Evolutionary conservation across 192 early-diverging fungal species (phyloP), one percentile per base, ranked within the genome.

Genomic region (Haplosporangium gracile): DNA sequence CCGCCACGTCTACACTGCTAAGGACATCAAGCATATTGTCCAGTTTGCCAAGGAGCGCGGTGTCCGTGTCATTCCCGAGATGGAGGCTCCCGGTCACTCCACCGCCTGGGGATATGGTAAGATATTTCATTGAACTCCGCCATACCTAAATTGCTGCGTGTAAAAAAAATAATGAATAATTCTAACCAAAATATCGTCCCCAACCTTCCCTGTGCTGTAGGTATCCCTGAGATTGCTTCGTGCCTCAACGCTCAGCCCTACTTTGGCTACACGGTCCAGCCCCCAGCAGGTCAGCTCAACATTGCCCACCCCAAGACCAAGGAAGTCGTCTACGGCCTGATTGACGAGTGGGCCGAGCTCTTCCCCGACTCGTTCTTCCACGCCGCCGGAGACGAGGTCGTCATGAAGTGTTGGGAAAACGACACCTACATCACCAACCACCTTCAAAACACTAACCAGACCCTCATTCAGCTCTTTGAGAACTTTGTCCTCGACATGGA

Each of bases 201-300:
- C 60, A 2, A 18, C 20, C 49, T 2, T 10, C 49, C 49, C 20
- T 16, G 4, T 20, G 26, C n/a, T 45, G 43, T 71, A 80, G 84
- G 79, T 72, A 77, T 87, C 43, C 85, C 85, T 5, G 85, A 87
- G 68, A 87, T 87, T 70, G 85, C 63, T 18, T 74, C 73, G 24
- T 90, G 75, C 75, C 65, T 73, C 51, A 88, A 76, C 60, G 38
- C 24, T 20, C 90, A 80, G 57, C 83, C 81, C 20, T 77, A 74
- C 80, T 57, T 68, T 68, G 84, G 84, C 71, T 86, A 77, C 69
- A 82, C 84, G 1, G 53, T 86, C 57, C 75, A 91, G 73, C 92
- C 92, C n/a, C 92, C 92, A 7, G 90, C 88, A 45, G 92, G 92
- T 20, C 93, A 93, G 78, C 70, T 93, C 49, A 89, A 93, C 74